phyloP scores from a whole-genome alignment of 2,329 filamentous ascomycete species.

The Didymella arachidicola region DNA sequence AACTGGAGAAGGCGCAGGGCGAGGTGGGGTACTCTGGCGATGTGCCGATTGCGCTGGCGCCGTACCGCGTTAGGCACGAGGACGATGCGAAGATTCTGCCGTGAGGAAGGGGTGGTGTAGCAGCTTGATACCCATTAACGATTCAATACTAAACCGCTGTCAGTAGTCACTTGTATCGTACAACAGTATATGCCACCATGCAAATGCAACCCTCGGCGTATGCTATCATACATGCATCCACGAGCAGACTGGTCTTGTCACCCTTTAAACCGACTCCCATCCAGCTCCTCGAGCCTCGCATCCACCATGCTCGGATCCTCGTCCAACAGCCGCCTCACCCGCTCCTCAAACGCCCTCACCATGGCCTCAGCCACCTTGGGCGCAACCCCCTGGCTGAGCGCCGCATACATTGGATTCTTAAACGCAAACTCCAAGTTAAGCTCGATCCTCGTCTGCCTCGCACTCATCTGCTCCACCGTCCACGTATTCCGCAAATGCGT shows the following conservation, averaged over 20 bases:
- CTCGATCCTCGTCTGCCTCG: conserved; percentile 73
- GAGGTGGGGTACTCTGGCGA: conserved; percentile 61
- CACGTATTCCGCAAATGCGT: conserved; percentile 74
- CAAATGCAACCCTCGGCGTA: too few species aligned
- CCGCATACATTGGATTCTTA: conserved; percentile 84
- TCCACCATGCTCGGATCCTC: conserved; percentile 31
- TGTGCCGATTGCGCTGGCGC: conserved; percentile 55
- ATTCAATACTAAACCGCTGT: too few species aligned
- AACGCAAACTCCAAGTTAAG: conserved; percentile 84
- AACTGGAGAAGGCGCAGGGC: conserved; percentile 58
- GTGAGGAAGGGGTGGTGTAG: conserved; percentile 18
- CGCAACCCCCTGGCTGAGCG: conserved; percentile 80
- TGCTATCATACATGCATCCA: too few species aligned
- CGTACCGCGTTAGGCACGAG: conserved; percentile 50
- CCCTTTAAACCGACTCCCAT: conserved; percentile 36
- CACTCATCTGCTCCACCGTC: conserved; percentile 61
- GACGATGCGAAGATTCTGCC: conserved; percentile 47
- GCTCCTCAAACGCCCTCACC: conserved; percentile 91
- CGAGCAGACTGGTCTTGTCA: background rate
- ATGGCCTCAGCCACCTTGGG: conserved; percentile 85
- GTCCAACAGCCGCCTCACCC: conserved; percentile 67
- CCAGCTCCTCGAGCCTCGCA: conserved; percentile 37
- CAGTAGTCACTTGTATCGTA: too few species aligned
- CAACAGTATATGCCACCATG: too few species aligned
- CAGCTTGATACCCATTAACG: background rate